phyloP scores from a whole-genome alignment of 257 asterid genomes.

The Echium plantagineum region DNA sequence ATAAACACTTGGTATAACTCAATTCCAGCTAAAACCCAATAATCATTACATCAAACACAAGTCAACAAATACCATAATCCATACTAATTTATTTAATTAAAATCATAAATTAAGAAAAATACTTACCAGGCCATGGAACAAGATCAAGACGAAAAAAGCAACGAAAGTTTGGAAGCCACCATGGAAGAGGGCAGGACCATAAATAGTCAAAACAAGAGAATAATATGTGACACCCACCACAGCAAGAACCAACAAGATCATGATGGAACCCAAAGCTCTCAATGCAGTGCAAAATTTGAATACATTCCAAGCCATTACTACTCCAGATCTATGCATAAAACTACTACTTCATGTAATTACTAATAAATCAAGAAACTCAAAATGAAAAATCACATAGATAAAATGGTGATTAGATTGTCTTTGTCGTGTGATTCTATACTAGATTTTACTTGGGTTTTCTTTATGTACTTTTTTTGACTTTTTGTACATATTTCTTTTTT shows the following conservation, averaged over 20 bases:
- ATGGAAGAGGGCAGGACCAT: conserved; percentile 63
- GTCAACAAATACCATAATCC: background rate
- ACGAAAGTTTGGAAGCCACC: conserved; percentile 64
- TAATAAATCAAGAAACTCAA: no score
- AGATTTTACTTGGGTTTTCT: no score
- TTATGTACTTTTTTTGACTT: no score
- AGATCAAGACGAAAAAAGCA: conserved; percentile 47
- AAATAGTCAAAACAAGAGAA: conserved; percentile 71
- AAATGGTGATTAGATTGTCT: background rate
- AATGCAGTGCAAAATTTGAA: conserved; percentile 94
- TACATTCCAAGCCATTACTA: conserved; percentile 97
- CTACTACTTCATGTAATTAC: background rate
- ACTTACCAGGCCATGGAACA: conserved; percentile 77
- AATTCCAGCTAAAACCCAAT: no score
- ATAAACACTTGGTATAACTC: no score
- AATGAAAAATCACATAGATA: no score
- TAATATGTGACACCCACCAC: conserved; percentile 79
- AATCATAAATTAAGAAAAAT: background rate
- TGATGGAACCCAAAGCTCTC: conserved; percentile 92
- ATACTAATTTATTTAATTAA: background rate
- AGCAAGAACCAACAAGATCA: conserved; percentile 54
- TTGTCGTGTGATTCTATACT: background rate
- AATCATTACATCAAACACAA: background rate
- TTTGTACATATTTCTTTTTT: no score
- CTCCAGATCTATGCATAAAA: conserved; percentile 95